A percentile compares a stretch with the other conserved stretches of the same genome.
Conservation (phyloP, 345 rosid species). For the Excoecaria cochinchinensis region DNA sequence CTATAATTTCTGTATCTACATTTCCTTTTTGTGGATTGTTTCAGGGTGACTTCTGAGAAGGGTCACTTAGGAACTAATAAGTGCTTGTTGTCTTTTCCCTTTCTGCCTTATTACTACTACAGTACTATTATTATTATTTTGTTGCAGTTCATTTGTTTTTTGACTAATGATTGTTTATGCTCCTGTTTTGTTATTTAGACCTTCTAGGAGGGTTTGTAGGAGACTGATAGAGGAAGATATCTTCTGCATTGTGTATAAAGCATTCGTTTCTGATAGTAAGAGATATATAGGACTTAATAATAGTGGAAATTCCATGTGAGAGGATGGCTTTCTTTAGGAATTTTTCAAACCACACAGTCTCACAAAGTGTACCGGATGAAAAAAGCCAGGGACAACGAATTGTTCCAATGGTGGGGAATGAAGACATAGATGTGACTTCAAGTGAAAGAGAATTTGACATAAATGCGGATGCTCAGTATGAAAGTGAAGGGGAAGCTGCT, state of each 20-base stretch:
- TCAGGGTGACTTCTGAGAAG: background rate
- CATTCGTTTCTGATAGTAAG: background rate
- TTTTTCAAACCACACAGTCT: slow-evolving; percentile 53
- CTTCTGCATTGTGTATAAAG: slow-evolving; percentile 12
- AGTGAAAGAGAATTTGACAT: slow-evolving; percentile 75
- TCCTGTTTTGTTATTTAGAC: slow-evolving; percentile 22
- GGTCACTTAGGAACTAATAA: background rate
- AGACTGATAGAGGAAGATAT: slow-evolving; percentile 11
- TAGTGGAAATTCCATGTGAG: slow-evolving; percentile 46
- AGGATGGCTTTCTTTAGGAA: slow-evolving; percentile 87
- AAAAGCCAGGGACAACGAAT: slow-evolving; percentile 47
- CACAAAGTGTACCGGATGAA: slow-evolving; percentile 61
- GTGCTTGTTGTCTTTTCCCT: slow-evolving; percentile 1
- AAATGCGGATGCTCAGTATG: slow-evolving; percentile 65
- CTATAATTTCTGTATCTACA: background rate
- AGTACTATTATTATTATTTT: background rate
- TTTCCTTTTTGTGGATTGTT: background rate
- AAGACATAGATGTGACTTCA: slow-evolving; percentile 43
- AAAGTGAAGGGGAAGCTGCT: slow-evolving; percentile 66
- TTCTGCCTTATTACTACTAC: background rate
- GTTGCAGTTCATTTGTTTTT: background rate
- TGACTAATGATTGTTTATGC: background rate
- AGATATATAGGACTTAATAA: slow-evolving; percentile 2
- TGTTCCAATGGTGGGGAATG: slow-evolving; percentile 47
- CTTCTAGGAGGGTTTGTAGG: slow-evolving; percentile 14